phyloP scores from a whole-genome alignment of 495 filamentous ascomycete genomes.

The Penicillium chermesinum region DNA sequence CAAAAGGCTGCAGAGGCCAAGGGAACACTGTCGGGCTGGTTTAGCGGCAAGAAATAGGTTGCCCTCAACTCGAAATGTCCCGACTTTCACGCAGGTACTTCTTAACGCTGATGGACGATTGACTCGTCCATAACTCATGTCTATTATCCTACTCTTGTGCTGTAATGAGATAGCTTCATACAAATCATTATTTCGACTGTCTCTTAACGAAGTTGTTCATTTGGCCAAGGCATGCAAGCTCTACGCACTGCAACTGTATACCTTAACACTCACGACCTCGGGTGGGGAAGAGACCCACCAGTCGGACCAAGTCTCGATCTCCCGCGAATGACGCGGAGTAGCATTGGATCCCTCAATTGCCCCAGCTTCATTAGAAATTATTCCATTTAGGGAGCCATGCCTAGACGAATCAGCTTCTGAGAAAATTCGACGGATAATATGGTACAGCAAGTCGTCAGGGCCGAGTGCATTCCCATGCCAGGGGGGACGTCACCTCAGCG shows the following conservation, averaged over 20 bases:
- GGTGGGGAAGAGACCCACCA: too few relatives aligned
- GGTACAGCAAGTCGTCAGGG: neutral
- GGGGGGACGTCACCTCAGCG: neutral
- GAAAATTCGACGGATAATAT: too few relatives aligned
- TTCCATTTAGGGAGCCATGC: too few relatives aligned
- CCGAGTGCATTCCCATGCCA: neutral
- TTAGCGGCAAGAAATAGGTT: conserved; percentile 59
- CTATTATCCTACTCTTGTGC: neutral
- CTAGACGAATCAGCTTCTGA: too few relatives aligned
- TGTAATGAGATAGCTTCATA: neutral
- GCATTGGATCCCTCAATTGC: too few relatives aligned
- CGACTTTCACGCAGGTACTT: neutral
- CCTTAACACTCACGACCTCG: too few relatives aligned
- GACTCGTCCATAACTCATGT: neutral
- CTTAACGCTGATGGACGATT: neutral
- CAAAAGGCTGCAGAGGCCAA: conserved; percentile 72
- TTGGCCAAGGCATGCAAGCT: too few relatives aligned
- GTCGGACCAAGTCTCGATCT: too few relatives aligned
- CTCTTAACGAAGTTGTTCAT: neutral
- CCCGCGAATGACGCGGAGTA: too few relatives aligned
- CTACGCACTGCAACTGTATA: too few relatives aligned
- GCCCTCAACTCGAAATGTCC: neutral
- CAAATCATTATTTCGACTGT: too few relatives aligned
- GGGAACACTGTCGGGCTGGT: conserved; percentile 73
- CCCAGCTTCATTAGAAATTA: too few relatives aligned